Evolutionary conservation across 1,284 basidiomycete species (phyloP), one percentile per base, ranked within the genome.

Genomic region (Cryptococcus sp.): DNA sequence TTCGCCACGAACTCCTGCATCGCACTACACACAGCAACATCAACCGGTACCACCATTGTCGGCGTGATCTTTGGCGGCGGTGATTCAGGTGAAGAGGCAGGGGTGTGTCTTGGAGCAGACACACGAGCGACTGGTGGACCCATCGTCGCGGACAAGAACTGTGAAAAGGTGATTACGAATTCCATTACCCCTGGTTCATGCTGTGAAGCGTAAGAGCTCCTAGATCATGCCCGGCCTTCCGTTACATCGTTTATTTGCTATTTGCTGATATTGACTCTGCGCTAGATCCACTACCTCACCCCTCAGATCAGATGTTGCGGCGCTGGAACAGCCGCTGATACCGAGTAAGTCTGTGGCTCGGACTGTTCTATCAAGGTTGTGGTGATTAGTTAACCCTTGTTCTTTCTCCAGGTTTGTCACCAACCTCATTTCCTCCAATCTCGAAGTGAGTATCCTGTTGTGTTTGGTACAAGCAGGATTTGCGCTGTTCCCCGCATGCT

Each of bases 71-170:
- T 91, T 78, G 83, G 82, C 25, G 80, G 80, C 47, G 78, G 82
- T 47, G 79, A 79, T 59, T 73, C 73, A 10, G 79, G 77, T 1
- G 78, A 78, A 52, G 88, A 88, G 67, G 92, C 93, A 75, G 96
- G 95, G 4, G 87, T 99, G 60, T 87, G 97, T 16, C 86, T 99
- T 13, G 96, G 95, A 47, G 96, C 96, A 39, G 96, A 99, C 80
- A 99, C 96, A 0, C 85, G 95, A 71, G 93, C 94, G 2, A 98
- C 95, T 0, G 91, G 89, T 67, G 95, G 95, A 0, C 86, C 88
- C 22, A 98, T 99, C 68, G 93, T 99, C 16, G 94, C 94, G 1
- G 95, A 98, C 82, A 98, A 98, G 87, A 98, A 98, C 81, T 99
- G 95, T 79, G 95, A 98, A 82, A 99, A 99, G 89, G 93, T 92